Evolutionary conservation across 805 yeast genomes (phyloP).

Genomic region (Komagataella ulmi): DNA sequence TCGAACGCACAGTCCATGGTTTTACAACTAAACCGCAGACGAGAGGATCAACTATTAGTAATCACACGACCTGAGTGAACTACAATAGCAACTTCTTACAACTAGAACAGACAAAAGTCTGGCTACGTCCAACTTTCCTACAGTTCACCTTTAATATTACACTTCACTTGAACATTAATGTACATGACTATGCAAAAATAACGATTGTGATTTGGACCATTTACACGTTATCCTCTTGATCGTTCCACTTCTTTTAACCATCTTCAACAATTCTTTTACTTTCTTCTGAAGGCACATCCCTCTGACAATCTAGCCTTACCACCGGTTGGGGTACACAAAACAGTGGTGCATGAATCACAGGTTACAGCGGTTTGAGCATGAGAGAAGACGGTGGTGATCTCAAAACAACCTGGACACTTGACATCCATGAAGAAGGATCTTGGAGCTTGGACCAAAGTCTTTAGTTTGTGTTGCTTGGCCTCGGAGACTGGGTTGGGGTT

Average conservation of each 20-base stretch:
- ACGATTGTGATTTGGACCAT: not conserved
- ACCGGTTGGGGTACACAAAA: conserved; percentile 98
- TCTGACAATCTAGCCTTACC: conserved; percentile 99
- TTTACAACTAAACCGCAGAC: not conserved
- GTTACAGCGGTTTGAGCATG: conserved; percentile 99
- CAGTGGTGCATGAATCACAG: conserved; percentile 97
- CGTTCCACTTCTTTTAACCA: not conserved
- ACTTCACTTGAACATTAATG: not conserved
- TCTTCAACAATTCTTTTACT: conserved; percentile 35
- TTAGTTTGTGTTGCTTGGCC: conserved; percentile 93
- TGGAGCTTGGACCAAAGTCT: conserved; percentile 95
- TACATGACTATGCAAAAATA: not conserved
- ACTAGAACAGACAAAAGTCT: not conserved
- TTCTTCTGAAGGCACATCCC: conserved; percentile 99
- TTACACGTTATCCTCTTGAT: not conserved
- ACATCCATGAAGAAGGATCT: conserved; percentile 99
- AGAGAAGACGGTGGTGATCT: conserved; percentile 98
- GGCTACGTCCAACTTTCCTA: not conserved
- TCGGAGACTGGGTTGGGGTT: conserved; percentile 97
- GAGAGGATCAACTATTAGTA: not conserved
- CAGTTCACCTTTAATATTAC: not conserved
- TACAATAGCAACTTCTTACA: not conserved
- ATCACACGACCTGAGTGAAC: not conserved
- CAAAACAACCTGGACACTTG: conserved; percentile 98
- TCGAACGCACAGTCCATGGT: not conserved